Conservation (phyloP, 148 eudicot species). For the Silene latifolia region DNA sequence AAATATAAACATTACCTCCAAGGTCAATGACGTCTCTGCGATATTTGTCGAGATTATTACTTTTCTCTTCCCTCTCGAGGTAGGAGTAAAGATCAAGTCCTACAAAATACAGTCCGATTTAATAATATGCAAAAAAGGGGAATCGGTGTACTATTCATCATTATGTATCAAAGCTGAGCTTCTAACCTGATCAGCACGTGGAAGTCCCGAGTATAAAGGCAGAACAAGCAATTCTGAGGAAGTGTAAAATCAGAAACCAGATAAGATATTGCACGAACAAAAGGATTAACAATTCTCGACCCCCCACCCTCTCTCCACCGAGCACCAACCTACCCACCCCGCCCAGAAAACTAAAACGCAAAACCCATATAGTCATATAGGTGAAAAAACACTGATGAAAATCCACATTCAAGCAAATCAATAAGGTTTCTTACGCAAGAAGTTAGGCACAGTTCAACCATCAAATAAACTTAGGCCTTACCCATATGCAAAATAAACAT, state of each 20-base stretch:
- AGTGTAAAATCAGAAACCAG: conserved; percentile 13
- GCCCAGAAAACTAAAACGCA: neutral
- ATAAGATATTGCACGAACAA: neutral
- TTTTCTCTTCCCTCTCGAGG: conserved; percentile 94
- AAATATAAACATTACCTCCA: conserved; percentile 59
- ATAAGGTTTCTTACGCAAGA: too few species aligned
- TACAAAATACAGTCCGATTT: conserved; percentile 22
- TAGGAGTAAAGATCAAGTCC: conserved; percentile 87
- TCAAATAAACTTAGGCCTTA: too few species aligned
- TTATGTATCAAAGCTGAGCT: neutral
- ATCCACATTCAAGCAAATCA: too few species aligned
- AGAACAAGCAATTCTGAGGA: conserved; percentile 69
- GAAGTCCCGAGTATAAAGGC: conserved; percentile 90
- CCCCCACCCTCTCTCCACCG: neutral
- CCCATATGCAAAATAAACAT: neutral
- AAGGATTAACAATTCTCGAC: neutral
- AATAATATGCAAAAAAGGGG: neutral
- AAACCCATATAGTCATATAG: neutral
- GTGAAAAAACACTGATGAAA: neutral
- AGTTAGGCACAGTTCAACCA: too few species aligned
- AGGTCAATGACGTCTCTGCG: conserved; percentile 94
- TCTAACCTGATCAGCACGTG: conserved; percentile 91
- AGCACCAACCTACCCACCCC: too few species aligned
- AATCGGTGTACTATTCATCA: conserved; percentile 4
- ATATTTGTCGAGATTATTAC: conserved; percentile 95